Evolutionary conservation across 495 filamentous ascomycete species (phyloP).

Genomic region (Xylona heveae): DNA sequence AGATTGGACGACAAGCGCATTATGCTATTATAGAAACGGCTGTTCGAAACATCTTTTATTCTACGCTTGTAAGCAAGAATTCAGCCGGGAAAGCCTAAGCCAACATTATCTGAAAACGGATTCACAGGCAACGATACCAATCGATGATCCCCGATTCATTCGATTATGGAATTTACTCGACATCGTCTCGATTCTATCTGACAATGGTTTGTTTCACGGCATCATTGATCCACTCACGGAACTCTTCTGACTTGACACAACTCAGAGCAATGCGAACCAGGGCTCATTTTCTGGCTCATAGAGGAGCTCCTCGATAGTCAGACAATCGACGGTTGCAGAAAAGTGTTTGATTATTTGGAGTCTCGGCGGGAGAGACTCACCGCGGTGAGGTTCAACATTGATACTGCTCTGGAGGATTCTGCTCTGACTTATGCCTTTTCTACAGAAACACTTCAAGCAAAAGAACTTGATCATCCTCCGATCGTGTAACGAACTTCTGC

Average conservation of each 20-base stretch:
- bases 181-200: slow-evolving; percentile 66
- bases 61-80: slow-evolving; percentile 36
- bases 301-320: slow-evolving; percentile 94
- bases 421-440: slow-evolving; percentile 3
- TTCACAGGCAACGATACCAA: slow-evolving; percentile 43
- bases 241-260: background rate
- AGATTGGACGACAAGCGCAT: slow-evolving; percentile 25
- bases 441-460: slow-evolving; percentile 52
- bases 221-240: background rate
- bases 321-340: slow-evolving; percentile 74
- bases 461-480: slow-evolving; percentile 76
- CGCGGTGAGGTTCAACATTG: slow-evolving; percentile 21
- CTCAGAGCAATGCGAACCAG: slow-evolving; percentile 61
- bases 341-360: slow-evolving; percentile 82
- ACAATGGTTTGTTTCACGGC: slow-evolving; percentile 30
- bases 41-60: slow-evolving; percentile 56
- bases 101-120: slow-evolving; percentile 11
- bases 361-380: slow-evolving; percentile 75
- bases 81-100: background rate
- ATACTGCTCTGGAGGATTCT: slow-evolving; percentile 6
- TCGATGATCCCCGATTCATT: slow-evolving; percentile 53
- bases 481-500: slow-evolving; percentile 84
- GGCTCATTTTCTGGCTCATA: slow-evolving; percentile 68
- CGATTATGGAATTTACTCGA: slow-evolving; percentile 87
- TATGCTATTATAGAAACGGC: slow-evolving; percentile 58